Base-by-base conservation (phyloP, 495 filamentous ascomycete species). In the Xylaria palmicola region DNA sequence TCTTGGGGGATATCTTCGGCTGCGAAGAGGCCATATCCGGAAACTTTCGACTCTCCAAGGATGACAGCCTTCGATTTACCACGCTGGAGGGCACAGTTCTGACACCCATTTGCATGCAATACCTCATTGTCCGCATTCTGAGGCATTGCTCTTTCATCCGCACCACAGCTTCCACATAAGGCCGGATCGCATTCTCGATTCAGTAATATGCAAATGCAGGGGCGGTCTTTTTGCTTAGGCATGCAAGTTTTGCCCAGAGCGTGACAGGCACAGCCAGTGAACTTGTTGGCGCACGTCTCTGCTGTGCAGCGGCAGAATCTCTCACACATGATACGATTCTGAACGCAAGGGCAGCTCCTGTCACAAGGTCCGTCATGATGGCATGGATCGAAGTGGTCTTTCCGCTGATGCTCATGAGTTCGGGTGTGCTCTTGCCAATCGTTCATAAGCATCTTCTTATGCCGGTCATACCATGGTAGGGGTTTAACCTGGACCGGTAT, bases 151-250 rank as follows among this genome's bases (percentile, higher is more conserved):
- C 85, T 79, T 43, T 88, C 85, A 9, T 62, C 64, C 0, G 86
- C 87, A 17, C 88, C 88, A 62, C 88, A 91, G 9, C 73, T 77
- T 15, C 78, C 76, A 66, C 89, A 92, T 26, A 90, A 75, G 37
- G 88, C 83, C 0, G 87, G 81, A 63, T 90, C 88, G 63, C 89
- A 92, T 70, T 92, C 89, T 5, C 89, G 81, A 63, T 86, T 85
- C 44, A 86, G 75, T 56, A 75, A 70, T 19, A 79, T 70, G 64
- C 87, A 90, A 19, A 79, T 79, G 67, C 87, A 90, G 9, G 78
- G 77, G 20, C 66, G 69, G 39, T 83, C 79, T 52, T 77, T 80
- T 44, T 81, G 75, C 43, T 72, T 71, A 60, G 74, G 55, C 51
- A 75, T 60, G 62, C 86, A 89, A 1, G 79, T 76, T 68, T 79